Percentiles rank a stretch among this genome's conserved stretches.
Evolutionary conservation across 208 protist genomes (phyloP).

Genomic region (Trypanosoma melophagium): DNA sequence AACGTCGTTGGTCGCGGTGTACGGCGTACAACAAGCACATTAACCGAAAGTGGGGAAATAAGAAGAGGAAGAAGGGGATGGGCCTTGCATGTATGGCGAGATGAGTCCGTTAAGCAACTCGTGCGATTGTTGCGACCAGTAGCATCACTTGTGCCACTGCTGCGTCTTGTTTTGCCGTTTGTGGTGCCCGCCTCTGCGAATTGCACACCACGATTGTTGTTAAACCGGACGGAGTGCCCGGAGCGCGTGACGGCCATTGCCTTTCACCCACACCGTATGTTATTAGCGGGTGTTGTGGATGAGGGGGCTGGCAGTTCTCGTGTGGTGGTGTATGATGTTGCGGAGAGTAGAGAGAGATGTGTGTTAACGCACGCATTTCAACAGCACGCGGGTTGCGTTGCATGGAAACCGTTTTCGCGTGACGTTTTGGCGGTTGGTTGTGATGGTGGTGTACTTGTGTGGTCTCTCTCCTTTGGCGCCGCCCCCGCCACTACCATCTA

Average conservation of each 20-base stretch:
- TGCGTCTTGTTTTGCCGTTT: conserved; percentile 56
- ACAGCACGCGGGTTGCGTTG: conserved; percentile 44
- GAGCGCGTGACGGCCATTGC: conserved; percentile 66
- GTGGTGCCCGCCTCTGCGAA: conserved; percentile 35
- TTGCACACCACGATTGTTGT: conserved; percentile 8
- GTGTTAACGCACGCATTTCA: conserved; percentile 82
- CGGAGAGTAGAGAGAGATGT: conserved; percentile 28
- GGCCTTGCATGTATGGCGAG: neutral
- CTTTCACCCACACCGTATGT: conserved; percentile 53
- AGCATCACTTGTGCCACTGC: conserved; percentile 38
- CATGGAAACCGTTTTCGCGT: conserved; percentile 69
- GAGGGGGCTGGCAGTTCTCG: conserved; percentile 47
- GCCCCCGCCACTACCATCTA: neutral
- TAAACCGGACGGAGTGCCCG: conserved; percentile 20
- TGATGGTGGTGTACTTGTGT: conserved; percentile 69
- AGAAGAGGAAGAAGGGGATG: neutral
- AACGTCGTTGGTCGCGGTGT: conserved; percentile 30
- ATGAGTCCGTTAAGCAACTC: too few relatives aligned
- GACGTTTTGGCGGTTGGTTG: conserved; percentile 80
- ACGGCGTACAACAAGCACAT: neutral
- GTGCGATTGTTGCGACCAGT: conserved; percentile 24
- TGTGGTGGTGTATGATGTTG: conserved; percentile 68
- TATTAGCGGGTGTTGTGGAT: conserved; percentile 69
- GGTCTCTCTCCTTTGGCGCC: conserved; percentile 42
- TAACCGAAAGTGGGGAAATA: neutral